phyloP scores from a whole-genome alignment of 2,329 filamentous ascomycete genomes.

The Xylaria sp. region DNA sequence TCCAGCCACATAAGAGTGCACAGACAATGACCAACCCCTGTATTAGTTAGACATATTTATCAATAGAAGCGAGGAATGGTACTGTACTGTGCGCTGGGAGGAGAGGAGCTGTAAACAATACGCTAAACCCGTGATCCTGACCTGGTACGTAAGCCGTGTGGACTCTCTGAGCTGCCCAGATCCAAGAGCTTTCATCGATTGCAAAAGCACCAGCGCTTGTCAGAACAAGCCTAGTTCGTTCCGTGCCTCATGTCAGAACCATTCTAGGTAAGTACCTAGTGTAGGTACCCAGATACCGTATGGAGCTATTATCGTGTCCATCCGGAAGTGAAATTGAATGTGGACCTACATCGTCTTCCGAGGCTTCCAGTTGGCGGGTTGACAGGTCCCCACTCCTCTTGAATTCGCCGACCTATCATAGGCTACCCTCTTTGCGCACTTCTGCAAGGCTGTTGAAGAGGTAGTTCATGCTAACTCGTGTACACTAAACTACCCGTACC shows the following conservation, averaged over 20 bases:
- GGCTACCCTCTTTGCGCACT: neutral
- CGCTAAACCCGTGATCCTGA: constrained; percentile 12
- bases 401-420: constrained; percentile 15
- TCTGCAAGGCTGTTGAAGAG: constrained; percentile 33
- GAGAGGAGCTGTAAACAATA: no score
- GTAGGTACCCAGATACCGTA: constrained; percentile 15
- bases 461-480: constrained; percentile 22
- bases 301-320: constrained; percentile 23
- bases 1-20: constrained; percentile 10
- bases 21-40: constrained; percentile 3
- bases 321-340: constrained; percentile 34
- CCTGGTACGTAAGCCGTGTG: constrained; percentile 1
- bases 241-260: constrained; percentile 15
- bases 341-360: constrained; percentile 29
- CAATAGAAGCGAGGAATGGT: neutral
- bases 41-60: neutral
- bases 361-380: constrained; percentile 38
- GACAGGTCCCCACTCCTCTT: constrained; percentile 6
- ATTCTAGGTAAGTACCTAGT: constrained; percentile 1
- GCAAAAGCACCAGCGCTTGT: constrained; percentile 21
- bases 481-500: constrained; percentile 5
- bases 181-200: constrained; percentile 6
- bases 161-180: neutral
- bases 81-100: neutral
- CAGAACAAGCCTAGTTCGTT: neutral